Conservation (phyloP, 495 filamentous ascomycete genomes). For the Aspergillus coremiiformis region DNA sequence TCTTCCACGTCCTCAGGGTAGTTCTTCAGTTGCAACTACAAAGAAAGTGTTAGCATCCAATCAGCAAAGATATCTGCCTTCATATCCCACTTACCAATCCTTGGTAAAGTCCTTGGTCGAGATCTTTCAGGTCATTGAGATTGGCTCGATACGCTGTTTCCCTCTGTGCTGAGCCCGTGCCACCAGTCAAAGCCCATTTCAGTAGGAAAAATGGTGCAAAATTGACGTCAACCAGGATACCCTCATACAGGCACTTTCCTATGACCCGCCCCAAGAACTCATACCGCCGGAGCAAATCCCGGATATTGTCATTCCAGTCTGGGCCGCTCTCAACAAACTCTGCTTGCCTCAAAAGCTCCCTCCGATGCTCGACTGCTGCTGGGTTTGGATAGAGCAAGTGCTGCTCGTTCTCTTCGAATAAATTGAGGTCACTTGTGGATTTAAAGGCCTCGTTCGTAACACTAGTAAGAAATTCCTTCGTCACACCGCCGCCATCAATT, state of each 20-base stretch:
- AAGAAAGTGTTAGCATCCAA: neutral
- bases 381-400: constrained; percentile 90
- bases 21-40: constrained; percentile 74
- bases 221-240: constrained; percentile 86
- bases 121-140: constrained; percentile 85
- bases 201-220: constrained; percentile 96
- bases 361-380: constrained; percentile 63
- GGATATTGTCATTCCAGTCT: constrained; percentile 51
- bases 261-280: constrained; percentile 91
- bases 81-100: constrained; percentile 53
- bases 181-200: constrained; percentile 81
- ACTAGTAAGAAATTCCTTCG: constrained; percentile 93
- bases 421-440: constrained; percentile 40
- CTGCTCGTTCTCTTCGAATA: constrained; percentile 83
- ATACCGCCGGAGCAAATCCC: constrained; percentile 63
- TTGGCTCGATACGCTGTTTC: constrained; percentile 76
- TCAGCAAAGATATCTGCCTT: neutral
- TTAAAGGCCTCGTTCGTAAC: constrained; percentile 83
- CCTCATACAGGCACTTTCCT: constrained; percentile 97
- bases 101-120: constrained; percentile 90
- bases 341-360: constrained; percentile 47
- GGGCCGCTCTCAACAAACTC: constrained; percentile 44
- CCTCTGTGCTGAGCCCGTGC: constrained; percentile 48
- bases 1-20: constrained; percentile 73
- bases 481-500: constrained; percentile 95